Evolutionary conservation across 179 eudicot genomes (phyloP), one percentile per base, ranked within the genome.

Genomic region (Beta macrorhiza): DNA sequence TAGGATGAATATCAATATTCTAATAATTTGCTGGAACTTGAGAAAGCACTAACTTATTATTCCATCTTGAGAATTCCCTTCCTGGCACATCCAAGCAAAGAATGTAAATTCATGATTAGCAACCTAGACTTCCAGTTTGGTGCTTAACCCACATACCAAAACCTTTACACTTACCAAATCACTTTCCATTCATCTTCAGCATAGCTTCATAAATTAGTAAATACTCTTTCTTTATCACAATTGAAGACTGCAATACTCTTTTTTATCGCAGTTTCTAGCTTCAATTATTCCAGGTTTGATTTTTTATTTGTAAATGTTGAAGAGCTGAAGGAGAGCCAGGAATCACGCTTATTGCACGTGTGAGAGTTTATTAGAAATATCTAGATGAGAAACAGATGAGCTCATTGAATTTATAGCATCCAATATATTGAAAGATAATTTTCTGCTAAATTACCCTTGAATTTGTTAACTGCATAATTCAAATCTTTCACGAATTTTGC

Each of bases 401-500:
- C 71, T 81, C 4, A 91, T 83, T 7, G 81, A 82, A 72, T 93
- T 93, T 11, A 92, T 72, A 79, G 81, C 78, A 64, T 91, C 89
- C 6, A 92, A 79, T 14, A 93, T 20, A 58, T 72, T 19, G 74
- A 74, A 42, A 91, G 88, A 85, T 90, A 90, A 71, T 86, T 91
- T 22, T 92, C 90, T 0, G 78, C 79, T 44, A 85, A 61, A 55
- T 81, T 10, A 5, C 37, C 70, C 9, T 85, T 89, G 94, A 93
- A 93, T 81, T 84, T 81, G 49, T 51, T 78, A 83, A 91, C 56
- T 5, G 96, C 92, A 73, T 86, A 83, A 81, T 90, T 91, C 51
- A 92, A 80, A 9, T 88, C 90, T 70, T 85, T 84, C 11, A 86
- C 82, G 16, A 93, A 84, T 81, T 84, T 88, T 7, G 87, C 84